phyloP scores from a whole-genome alignment of 108 stramenopile species.

The Bacterosira constricta region DNA sequence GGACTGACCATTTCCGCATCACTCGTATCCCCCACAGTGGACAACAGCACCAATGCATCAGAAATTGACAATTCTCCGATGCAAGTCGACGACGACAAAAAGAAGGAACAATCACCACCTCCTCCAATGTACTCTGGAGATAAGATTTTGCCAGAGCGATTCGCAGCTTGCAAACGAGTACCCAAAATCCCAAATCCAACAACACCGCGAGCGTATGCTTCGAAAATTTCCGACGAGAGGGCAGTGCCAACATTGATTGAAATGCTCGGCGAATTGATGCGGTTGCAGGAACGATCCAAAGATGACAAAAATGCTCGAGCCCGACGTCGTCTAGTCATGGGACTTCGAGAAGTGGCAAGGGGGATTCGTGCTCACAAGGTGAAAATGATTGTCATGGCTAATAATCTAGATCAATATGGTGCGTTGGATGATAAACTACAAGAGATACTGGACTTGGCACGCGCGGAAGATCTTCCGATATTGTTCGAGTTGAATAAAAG shows the following conservation, averaged over 20 bases:
- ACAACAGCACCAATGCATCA: not conserved
- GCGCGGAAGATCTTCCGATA: constrained; percentile 72
- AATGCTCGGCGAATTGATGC: constrained; percentile 86
- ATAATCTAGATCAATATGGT: constrained; percentile 90
- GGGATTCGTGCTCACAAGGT: constrained; percentile 90
- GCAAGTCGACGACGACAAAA: not conserved
- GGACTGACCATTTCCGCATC: constrained; percentile 54
- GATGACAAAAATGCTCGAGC: constrained; percentile 80
- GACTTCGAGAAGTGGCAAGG: constrained; percentile 87
- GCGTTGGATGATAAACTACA: constrained; percentile 85
- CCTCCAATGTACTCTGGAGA: constrained; percentile 70
- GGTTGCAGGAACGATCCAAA: constrained; percentile 78
- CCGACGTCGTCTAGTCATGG: constrained; percentile 86
- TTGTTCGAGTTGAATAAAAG: constrained; percentile 88
- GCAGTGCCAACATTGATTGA: constrained; percentile 70
- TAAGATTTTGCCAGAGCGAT: constrained; percentile 78
- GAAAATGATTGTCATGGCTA: constrained; percentile 90
- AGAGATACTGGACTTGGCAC: constrained; percentile 80
- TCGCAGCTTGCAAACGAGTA: constrained; percentile 79
- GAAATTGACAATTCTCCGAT: too few species aligned
- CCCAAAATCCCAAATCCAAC: constrained; percentile 78
- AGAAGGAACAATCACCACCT: constrained; percentile 1
- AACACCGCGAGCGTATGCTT: constrained; percentile 68
- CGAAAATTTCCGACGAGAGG: constrained; percentile 52
- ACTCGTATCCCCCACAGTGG: not conserved